Evolutionary conservation across 768 basidiomycete species (phyloP).

Genomic region (Stropharia rugosoannulata): DNA sequence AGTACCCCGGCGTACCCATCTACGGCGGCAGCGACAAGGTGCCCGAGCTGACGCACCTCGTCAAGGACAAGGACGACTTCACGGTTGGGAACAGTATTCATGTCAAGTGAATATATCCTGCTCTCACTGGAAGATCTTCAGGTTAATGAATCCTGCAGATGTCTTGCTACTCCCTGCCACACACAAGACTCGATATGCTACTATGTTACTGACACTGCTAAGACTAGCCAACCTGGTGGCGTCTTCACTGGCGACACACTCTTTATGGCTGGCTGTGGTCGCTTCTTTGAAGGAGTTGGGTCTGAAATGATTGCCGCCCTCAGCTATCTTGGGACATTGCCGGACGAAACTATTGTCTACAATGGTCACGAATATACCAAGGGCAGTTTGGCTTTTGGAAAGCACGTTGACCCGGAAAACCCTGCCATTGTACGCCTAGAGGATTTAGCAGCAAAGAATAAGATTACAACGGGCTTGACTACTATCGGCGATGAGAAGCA

Average conservation of each 20-base stretch:
- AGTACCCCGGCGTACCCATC: conserved; percentile 49
- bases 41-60: conserved; percentile 64
- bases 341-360: conserved; percentile 78
- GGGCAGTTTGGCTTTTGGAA: conserved; percentile 71
- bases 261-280: conserved; percentile 85
- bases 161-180: conserved; percentile 88
- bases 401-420: conserved; percentile 59
- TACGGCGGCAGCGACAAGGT: conserved; percentile 82
- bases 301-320: conserved; percentile 80
- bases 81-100: conserved; percentile 62
- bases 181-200: conserved; percentile 97
- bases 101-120: conserved; percentile 44
- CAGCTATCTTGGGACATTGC: conserved; percentile 68
- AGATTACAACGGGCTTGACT: conserved; percentile 73
- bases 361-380: conserved; percentile 93
- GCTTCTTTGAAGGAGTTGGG: conserved; percentile 90
- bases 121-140: not conserved
- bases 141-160: conserved; percentile 40
- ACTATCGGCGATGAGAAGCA: conserved; percentile 93
- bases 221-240: conserved; percentile 56
- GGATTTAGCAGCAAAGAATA: conserved; percentile 55
- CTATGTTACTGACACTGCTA: conserved; percentile 56
- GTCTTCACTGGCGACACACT: conserved; percentile 97
- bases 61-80: conserved; percentile 83
- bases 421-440: conserved; percentile 57